Conservation (phyloP, 176 grass and related monocot genomes). For the Ampelocalamus luodianensis region DNA sequence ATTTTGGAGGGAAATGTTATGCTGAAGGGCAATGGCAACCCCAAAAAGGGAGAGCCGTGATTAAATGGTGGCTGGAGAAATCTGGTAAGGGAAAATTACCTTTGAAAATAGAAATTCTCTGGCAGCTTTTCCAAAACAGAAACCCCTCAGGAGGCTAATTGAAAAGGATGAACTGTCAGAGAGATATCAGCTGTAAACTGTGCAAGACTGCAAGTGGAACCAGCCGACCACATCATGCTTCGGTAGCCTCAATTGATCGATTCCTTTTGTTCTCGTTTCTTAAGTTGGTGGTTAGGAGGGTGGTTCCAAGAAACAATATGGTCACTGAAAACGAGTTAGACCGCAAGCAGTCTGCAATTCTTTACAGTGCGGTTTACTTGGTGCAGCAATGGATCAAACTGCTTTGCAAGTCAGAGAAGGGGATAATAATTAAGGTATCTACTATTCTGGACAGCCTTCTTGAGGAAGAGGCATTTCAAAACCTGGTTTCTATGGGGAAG, state of each 20-base stretch:
- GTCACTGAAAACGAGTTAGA: conserved; percentile 14
- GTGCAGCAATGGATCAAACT: conserved; percentile 18
- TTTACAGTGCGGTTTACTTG: background rate
- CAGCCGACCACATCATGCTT: conserved; percentile 7
- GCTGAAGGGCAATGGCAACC: conserved; percentile 14
- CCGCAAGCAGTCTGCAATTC: background rate
- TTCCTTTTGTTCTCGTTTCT: background rate
- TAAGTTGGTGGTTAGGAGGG: background rate
- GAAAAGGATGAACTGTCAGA: background rate
- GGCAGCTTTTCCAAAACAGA: conserved; percentile 18
- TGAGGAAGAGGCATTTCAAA: conserved; percentile 27
- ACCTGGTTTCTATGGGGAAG: background rate
- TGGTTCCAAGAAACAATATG: background rate
- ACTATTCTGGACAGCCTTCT: background rate
- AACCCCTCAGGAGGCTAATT: background rate
- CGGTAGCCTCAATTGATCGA: background rate
- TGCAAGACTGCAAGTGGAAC: conserved; percentile 9
- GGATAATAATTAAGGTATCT: conserved; percentile 13
- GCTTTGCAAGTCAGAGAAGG: background rate
- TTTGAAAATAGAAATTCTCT: conserved; percentile 7
- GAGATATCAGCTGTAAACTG: conserved; percentile 21
- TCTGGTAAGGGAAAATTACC: background rate
- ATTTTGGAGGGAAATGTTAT: background rate
- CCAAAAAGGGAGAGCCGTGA: background rate
- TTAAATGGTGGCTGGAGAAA: background rate